These are phyloP conservation scores for Marasmius sp. DNA, from an alignment of 1,284 basidiomycete genomes.

Conservation along the genomic window DNA sequence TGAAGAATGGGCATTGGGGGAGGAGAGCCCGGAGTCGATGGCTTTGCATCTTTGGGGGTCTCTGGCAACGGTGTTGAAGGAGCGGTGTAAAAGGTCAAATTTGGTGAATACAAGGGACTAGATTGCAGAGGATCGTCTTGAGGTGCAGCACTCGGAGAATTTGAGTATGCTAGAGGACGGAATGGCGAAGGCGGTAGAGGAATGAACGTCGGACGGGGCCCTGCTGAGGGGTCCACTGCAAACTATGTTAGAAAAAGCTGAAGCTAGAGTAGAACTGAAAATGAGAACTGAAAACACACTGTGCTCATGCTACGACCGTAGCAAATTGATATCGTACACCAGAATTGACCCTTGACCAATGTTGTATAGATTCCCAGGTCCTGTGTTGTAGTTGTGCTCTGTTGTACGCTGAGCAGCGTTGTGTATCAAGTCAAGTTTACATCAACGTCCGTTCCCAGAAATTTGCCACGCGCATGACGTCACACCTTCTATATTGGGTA, in stretches of 20 bases:
- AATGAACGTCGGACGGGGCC: conserved; percentile 11
- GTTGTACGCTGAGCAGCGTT: too few relatives aligned
- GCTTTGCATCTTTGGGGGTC: conserved; percentile 9
- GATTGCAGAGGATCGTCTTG: background rate
- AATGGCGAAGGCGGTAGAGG: conserved; percentile 11
- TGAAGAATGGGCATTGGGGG: conserved; percentile 20
- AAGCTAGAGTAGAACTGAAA: background rate
- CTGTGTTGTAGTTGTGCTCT: too few relatives aligned
- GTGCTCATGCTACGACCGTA: background rate
- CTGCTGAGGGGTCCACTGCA: background rate
- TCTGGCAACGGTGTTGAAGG: conserved; percentile 33
- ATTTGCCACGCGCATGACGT: background rate
- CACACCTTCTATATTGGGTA: too few relatives aligned
- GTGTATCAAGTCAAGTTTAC: too few relatives aligned
- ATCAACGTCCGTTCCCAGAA: background rate
- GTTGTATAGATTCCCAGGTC: too few relatives aligned
- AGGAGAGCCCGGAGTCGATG: conserved; percentile 20
- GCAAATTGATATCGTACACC: too few relatives aligned
- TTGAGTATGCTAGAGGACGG: conserved; percentile 2
- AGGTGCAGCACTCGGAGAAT: background rate
- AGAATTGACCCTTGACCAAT: too few relatives aligned
- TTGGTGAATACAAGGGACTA: conserved; percentile 21
- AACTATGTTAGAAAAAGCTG: background rate
- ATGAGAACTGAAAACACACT: background rate
- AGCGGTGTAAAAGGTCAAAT: conserved; percentile 34